Evolutionary conservation across 441 rosid species (phyloP).

Genomic region (Gossypium trilobum): DNA sequence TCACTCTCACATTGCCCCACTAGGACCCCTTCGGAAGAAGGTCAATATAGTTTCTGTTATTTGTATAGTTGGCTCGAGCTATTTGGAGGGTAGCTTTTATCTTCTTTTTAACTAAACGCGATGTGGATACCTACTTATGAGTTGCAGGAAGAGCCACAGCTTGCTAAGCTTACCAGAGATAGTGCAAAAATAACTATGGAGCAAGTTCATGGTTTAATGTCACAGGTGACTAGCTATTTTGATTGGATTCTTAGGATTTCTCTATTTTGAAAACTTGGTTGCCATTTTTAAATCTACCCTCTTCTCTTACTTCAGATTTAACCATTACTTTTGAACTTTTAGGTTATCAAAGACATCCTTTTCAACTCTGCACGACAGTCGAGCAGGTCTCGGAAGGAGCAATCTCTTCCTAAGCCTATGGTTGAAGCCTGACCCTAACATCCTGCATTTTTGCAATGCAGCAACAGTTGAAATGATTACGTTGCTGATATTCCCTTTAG

Average conservation of each 20-base stretch:
- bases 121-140: slow-evolving; percentile 11
- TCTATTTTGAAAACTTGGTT: neutral
- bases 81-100: neutral
- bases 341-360: slow-evolving; percentile 92
- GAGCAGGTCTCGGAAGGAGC: slow-evolving; percentile 35
- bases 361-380: slow-evolving; percentile 72
- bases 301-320: neutral
- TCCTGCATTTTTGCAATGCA: neutral
- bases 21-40: slow-evolving; percentile 65
- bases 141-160: slow-evolving; percentile 84
- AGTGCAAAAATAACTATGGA: slow-evolving; percentile 90
- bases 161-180: slow-evolving; percentile 85
- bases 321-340: neutral
- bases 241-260: neutral
- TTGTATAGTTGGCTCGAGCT: neutral
- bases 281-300: neutral
- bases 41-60: slow-evolving; percentile 27
- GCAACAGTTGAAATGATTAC: neutral
- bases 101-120: neutral
- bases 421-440: slow-evolving; percentile 51
- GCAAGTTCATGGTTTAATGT: slow-evolving; percentile 91
- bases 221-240: slow-evolving; percentile 50
- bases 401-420: slow-evolving; percentile 83
- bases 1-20: slow-evolving; percentile 67
- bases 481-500: neutral